Conservation (phyloP, 768 basidiomycete species). For the Rhodotorula toruloides region DNA sequence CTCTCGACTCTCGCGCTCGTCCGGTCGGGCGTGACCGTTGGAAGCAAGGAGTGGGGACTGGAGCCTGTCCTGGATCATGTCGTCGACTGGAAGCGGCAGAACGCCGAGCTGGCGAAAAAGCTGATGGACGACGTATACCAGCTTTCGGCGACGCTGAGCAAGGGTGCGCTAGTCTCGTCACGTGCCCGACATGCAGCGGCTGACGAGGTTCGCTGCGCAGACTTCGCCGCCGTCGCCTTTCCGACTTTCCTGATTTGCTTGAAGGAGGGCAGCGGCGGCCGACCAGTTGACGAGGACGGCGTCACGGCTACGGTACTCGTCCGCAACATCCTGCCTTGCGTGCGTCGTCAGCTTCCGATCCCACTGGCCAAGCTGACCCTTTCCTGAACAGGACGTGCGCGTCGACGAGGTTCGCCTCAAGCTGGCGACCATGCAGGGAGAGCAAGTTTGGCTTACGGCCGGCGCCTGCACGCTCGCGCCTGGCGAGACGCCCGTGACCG, state of each 20-base stretch:
- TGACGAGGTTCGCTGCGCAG: conserved; percentile 48
- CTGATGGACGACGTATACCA: conserved; percentile 39
- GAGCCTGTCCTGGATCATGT: conserved; percentile 48
- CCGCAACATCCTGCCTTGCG: conserved; percentile 68
- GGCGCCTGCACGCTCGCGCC: conserved; percentile 51
- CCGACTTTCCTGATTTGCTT: conserved; percentile 36
- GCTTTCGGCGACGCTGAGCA: conserved; percentile 39
- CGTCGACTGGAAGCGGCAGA: neutral
- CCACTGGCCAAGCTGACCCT: no score
- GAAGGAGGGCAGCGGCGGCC: neutral
- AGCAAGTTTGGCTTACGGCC: conserved; percentile 58
- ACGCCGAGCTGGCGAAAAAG: conserved; percentile 16
- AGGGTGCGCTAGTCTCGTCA: conserved; percentile 36
- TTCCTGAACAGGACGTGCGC: conserved; percentile 54
- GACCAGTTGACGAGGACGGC: conserved; percentile 31
- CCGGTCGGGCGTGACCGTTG: conserved; percentile 50
- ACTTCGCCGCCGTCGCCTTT: conserved; percentile 60
- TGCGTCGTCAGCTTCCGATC: conserved; percentile 49
- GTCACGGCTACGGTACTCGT: conserved; percentile 56
- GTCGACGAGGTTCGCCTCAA: conserved; percentile 60
- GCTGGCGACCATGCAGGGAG: conserved; percentile 61
- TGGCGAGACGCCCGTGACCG: conserved; percentile 57
- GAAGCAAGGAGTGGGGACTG: conserved; percentile 49
- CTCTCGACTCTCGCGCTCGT: conserved; percentile 56
- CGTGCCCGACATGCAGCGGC: neutral